phyloP scores from a whole-genome alignment of 2,329 filamentous ascomycete species.

The Aspergillus sp. region DNA sequence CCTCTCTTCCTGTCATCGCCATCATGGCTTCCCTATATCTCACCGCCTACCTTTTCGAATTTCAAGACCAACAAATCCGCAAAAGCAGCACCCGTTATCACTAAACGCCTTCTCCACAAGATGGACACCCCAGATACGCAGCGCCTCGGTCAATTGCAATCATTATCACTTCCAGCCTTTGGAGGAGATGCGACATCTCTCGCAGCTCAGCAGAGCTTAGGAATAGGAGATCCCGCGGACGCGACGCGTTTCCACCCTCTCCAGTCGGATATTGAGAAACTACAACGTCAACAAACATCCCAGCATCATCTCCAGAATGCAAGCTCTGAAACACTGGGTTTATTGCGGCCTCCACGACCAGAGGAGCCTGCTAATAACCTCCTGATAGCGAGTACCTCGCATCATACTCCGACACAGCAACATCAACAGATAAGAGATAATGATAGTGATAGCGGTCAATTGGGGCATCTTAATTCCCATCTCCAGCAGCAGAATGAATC shows the following conservation, averaged over 20 bases:
- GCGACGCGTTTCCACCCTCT: constrained; percentile 21
- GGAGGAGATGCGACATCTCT: constrained; percentile 18
- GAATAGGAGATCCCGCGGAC: constrained; percentile 12
- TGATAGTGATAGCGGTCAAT: constrained; percentile 1
- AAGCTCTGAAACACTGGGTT: constrained; percentile 1
- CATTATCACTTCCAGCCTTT: constrained; percentile 15
- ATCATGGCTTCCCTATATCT: neutral
- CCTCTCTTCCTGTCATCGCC: neutral
- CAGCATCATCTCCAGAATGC: constrained; percentile 3
- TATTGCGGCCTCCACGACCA: constrained; percentile 8
- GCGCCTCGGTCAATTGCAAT: constrained; percentile 11
- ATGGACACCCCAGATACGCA: constrained; percentile 23
- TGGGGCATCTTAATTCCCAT: constrained; percentile 10
- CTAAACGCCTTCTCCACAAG: neutral
- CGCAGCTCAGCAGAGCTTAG: constrained; percentile 6
- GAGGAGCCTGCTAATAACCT: constrained; percentile 13
- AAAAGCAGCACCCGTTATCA: constrained; percentile 24
- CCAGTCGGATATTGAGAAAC: constrained; percentile 16
- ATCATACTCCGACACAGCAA: constrained; percentile 2
- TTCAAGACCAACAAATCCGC: constrained; percentile 17
- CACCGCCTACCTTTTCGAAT: neutral
- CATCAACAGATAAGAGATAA: constrained; percentile 3
- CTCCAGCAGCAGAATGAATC: constrained; percentile 11
- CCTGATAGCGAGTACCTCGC: constrained; percentile 3
- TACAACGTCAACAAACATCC: constrained; percentile 8